Percentiles rank a stretch among this genome's conserved stretches.
Evolutionary conservation across 345 rosid genomes (phyloP).

Genomic region (Chamaenerion angustifolium): DNA sequence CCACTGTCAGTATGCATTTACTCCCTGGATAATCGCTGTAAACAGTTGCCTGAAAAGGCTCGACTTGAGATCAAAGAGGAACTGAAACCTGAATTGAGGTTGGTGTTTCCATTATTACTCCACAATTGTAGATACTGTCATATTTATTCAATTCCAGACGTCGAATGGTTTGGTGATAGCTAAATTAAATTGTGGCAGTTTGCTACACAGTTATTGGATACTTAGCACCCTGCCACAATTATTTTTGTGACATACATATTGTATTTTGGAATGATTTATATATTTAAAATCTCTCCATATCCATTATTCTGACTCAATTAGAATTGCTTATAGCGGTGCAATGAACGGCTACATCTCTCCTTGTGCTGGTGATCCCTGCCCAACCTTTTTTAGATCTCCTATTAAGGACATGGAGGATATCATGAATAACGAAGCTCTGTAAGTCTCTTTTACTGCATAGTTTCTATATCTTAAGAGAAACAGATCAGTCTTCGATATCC

Average conservation of each 20-base stretch:
- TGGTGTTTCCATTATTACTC: conserved; percentile 16
- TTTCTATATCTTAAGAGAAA: neutral
- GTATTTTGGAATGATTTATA: neutral
- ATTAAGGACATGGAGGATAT: conserved; percentile 73
- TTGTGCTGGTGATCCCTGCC: conserved; percentile 68
- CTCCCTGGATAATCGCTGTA: conserved; percentile 51
- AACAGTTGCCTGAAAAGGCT: conserved; percentile 33
- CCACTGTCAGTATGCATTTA: conserved; percentile 62
- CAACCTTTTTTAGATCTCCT: conserved; percentile 71
- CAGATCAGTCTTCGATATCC: too few species aligned
- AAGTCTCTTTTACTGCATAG: conserved; percentile 22
- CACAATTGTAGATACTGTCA: too few species aligned
- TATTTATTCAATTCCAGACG: too few species aligned
- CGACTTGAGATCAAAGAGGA: conserved; percentile 33
- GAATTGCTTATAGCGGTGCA: conserved; percentile 30
- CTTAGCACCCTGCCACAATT: too few species aligned
- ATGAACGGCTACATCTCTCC: conserved; percentile 90
- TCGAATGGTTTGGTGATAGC: too few species aligned
- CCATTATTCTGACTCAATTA: conserved; percentile 22
- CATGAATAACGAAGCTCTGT: conserved; percentile 75
- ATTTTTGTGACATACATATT: neutral
- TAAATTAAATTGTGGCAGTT: too few species aligned
- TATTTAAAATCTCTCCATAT: conserved; percentile 2
- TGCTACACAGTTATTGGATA: too few species aligned
- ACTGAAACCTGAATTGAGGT: conserved; percentile 67